Evolutionary conservation across 805 yeast species (phyloP).

Genomic region (Metschnikowia similis): DNA sequence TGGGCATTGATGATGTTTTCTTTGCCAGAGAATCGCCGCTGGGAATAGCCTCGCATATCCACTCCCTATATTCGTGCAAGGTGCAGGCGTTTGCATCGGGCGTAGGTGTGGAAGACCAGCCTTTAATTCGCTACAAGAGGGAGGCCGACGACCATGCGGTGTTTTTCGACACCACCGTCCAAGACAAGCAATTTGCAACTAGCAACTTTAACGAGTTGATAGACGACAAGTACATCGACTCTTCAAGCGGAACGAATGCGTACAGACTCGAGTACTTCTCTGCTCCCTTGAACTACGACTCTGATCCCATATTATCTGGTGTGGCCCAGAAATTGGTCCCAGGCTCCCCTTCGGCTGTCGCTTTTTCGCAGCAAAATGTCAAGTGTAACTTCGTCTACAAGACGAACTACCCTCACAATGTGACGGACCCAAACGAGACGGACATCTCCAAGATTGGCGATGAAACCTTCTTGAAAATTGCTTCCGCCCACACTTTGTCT

Average conservation of each 20-base stretch:
- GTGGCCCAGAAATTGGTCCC: slow-evolving; percentile 29
- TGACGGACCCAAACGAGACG: slow-evolving; percentile 33
- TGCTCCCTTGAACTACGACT: slow-evolving; percentile 50
- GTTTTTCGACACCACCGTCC: slow-evolving; percentile 71
- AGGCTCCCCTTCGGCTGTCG: slow-evolving; percentile 10
- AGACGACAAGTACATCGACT: slow-evolving; percentile 77
- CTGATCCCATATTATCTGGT: slow-evolving; percentile 44
- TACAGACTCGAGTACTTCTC: slow-evolving; percentile 78
- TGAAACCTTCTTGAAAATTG: slow-evolving; percentile 67
- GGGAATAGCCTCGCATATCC: slow-evolving; percentile 78
- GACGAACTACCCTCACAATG: slow-evolving; percentile 35
- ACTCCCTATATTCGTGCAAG: slow-evolving; percentile 88
- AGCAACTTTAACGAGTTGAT: slow-evolving; percentile 63
- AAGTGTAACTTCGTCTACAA: slow-evolving; percentile 82
- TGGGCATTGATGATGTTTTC: slow-evolving; percentile 90
- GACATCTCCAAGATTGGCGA: slow-evolving; percentile 73
- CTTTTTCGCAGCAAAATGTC: slow-evolving; percentile 45
- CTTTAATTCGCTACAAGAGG: slow-evolving; percentile 72
- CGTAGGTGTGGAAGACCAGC: slow-evolving; percentile 45
- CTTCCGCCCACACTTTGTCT: slow-evolving; percentile 73
- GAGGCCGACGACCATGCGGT: slow-evolving; percentile 85
- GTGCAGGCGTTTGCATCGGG: slow-evolving; percentile 71
- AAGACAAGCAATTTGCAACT: slow-evolving; percentile 32
- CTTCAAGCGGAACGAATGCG: slow-evolving; percentile 34
- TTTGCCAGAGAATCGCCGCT: slow-evolving; percentile 81